Evolutionary conservation across 495 filamentous ascomycete species (phyloP).

Genomic region (Annulohypoxylon moriforme): DNA sequence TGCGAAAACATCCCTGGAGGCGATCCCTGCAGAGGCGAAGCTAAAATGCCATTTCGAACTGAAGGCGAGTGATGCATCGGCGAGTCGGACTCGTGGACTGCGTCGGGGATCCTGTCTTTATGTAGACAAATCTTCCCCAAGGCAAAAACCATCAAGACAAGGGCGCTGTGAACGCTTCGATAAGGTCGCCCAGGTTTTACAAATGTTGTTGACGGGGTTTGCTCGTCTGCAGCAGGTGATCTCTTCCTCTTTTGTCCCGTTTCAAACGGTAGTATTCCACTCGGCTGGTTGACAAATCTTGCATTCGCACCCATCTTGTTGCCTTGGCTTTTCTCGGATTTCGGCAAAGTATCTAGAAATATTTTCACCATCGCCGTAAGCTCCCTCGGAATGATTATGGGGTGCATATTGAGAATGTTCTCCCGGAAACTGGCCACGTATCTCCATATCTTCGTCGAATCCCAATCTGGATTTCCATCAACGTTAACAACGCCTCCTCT

Average conservation of each 20-base stretch:
- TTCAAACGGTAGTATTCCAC: slow-evolving; percentile 47
- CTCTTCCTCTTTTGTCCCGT: slow-evolving; percentile 70
- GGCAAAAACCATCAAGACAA: slow-evolving; percentile 85
- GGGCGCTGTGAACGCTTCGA: slow-evolving; percentile 74
- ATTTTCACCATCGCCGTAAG: slow-evolving; percentile 62
- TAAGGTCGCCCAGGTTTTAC: slow-evolving; percentile 58
- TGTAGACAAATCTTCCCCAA: slow-evolving; percentile 85
- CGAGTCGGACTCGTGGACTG: slow-evolving; percentile 61
- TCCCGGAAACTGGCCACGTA: slow-evolving; percentile 78
- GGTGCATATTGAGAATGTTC: slow-evolving; percentile 89
- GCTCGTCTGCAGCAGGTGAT: slow-evolving; percentile 55
- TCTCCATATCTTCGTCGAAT: slow-evolving; percentile 67
- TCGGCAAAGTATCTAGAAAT: slow-evolving; percentile 59
- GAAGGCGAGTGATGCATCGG: slow-evolving; percentile 56
- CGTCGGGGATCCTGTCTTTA: slow-evolving; percentile 69
- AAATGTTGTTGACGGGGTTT: slow-evolving; percentile 49
- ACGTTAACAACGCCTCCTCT: slow-evolving; percentile 64
- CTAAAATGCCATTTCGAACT: slow-evolving; percentile 60
- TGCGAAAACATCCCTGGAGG: slow-evolving; percentile 55
- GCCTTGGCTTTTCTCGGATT: slow-evolving; percentile 36
- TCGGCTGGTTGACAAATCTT: slow-evolving; percentile 45
- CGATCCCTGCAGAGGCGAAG: slow-evolving; percentile 62
- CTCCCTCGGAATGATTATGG: slow-evolving; percentile 72
- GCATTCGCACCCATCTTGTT: slow-evolving; percentile 35
- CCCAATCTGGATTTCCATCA: slow-evolving; percentile 73